Evolutionary conservation across 768 basidiomycete species (phyloP).

Genomic region (Lentinula edodes): DNA sequence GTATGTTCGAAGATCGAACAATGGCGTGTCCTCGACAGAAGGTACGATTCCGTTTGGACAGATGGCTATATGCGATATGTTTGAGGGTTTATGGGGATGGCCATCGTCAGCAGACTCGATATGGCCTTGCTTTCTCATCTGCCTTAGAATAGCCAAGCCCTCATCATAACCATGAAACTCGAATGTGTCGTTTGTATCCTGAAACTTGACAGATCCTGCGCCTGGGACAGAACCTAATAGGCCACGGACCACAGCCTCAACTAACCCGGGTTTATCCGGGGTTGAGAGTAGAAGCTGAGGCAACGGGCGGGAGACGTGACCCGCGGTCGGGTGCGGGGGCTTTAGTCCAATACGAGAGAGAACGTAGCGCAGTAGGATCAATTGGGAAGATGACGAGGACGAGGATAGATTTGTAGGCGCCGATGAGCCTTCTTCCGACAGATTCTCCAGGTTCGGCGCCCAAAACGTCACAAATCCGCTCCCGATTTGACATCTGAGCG

Average conservation of each 20-base stretch:
- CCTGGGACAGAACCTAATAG: constrained; percentile 26
- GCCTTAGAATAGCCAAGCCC: constrained; percentile 22
- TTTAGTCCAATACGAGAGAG: constrained; percentile 31
- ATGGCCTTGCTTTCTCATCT: constrained; percentile 13
- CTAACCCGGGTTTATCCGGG: constrained; percentile 33
- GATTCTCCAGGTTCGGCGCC: constrained; percentile 41
- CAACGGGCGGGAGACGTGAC: constrained; percentile 34
- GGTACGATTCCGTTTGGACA: constrained; percentile 46
- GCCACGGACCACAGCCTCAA: constrained; percentile 32
- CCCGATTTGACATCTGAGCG: constrained; percentile 16
- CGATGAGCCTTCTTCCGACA: background rate
- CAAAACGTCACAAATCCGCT: constrained; percentile 34
- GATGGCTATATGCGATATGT: constrained; percentile 47
- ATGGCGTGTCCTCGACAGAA: constrained; percentile 49
- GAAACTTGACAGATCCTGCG: constrained; percentile 32
- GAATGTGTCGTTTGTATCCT: constrained; percentile 72
- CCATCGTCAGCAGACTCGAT: constrained; percentile 16
- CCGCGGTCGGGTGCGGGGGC: constrained; percentile 34
- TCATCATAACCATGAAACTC: constrained; percentile 41
- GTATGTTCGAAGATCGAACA: constrained; percentile 65
- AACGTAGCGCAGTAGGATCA: constrained; percentile 24
- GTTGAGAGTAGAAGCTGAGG: constrained; percentile 57
- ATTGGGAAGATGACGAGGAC: background rate
- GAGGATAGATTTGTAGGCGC: background rate
- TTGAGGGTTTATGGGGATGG: constrained; percentile 29